phyloP scores from a whole-genome alignment of 805 yeast species.

The Pichia insulana region DNA sequence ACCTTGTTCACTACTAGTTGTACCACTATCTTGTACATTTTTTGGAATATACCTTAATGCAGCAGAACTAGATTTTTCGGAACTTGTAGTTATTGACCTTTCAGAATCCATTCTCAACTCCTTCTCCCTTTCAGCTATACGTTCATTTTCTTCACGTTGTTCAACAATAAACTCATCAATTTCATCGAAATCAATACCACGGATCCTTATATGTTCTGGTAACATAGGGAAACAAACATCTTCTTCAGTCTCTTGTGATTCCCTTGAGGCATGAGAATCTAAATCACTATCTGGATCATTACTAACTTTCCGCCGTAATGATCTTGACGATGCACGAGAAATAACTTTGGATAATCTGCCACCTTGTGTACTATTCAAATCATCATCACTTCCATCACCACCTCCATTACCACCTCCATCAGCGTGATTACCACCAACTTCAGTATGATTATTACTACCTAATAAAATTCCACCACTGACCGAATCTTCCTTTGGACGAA shows the following conservation, averaged over 20 bases:
- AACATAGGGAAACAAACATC: slow-evolving; percentile 96
- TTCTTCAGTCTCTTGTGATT: slow-evolving; percentile 87
- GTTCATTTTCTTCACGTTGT: slow-evolving; percentile 41
- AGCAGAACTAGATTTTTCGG: slow-evolving; percentile 36
- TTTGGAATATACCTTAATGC: slow-evolving; percentile 58
- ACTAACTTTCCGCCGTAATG: slow-evolving; percentile 15
- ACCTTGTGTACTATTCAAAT: not conserved
- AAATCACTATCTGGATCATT: slow-evolving; percentile 48
- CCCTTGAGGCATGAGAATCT: slow-evolving; percentile 65
- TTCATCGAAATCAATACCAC: slow-evolving; percentile 87
- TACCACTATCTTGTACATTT: slow-evolving; percentile 7
- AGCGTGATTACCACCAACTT: not conserved
- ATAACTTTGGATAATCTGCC: slow-evolving; percentile 18
- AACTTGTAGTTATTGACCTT: slow-evolving; percentile 25
- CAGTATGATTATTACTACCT: slow-evolving; percentile 3
- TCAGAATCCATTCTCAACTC: slow-evolving; percentile 19
- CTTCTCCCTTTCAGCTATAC: slow-evolving; percentile 28
- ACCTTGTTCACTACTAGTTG: not conserved
- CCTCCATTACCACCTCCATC: not conserved
- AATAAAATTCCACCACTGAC: slow-evolving; percentile 27
- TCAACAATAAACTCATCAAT: slow-evolving; percentile 72
- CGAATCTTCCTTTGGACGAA: slow-evolving; percentile 27
- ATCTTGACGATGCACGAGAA: slow-evolving; percentile 27
- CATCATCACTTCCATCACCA: too few relatives aligned
- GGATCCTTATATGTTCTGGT: slow-evolving; percentile 48